Evolutionary conservation across 2,329 filamentous ascomycete species (phyloP), one percentile per base, ranked within the genome.

Genomic region (Sordariomycetes sp.): DNA sequence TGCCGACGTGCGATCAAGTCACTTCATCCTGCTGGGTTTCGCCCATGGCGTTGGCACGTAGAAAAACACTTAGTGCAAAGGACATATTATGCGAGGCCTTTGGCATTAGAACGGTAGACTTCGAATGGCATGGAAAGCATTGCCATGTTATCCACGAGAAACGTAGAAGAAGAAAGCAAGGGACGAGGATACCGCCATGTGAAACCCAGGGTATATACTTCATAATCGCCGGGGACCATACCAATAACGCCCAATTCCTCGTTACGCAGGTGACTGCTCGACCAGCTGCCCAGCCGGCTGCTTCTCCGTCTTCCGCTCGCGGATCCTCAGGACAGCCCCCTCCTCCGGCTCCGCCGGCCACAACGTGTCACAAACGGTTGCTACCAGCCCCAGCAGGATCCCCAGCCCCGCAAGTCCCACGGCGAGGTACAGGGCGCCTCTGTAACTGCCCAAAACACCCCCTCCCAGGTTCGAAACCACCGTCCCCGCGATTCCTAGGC

Each of bases 401-500:
- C 70, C 70, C 6, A 72, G 55, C 0, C 65, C 69, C 0, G 69
- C 66, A 4, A 76, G 60, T 0, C 72, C 73, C 2, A 75, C 65
- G 6, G 71, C 74, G 62, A 76, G 70, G 58, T 71, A 74, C 59
- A 73, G 64, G 1, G 69, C 70, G 5, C 69, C 72, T 1, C 68
- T 64, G 60, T 69, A 72, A 0, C 71, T 72, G 20, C 52, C 61
- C 12, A 73, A 59, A 35, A 65, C 57, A 50, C 71, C 57, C 17
- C 62, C 45, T 50, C 64, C 63, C 0, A 73, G 64, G 6, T 72
- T 68, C 0, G 69, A 67, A 63, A 87, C 82, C 2, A 86, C 76
- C 0, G 82, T 86, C 0, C 82, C 84, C 0, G 84, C 84, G 52
- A 89, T 76, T 0, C 84, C 85, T 0, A 89, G 72, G 0, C 81